Base-by-base conservation (phyloP, 176 grass and related monocot species). In the Hyparrhenia diplandra region DNA sequence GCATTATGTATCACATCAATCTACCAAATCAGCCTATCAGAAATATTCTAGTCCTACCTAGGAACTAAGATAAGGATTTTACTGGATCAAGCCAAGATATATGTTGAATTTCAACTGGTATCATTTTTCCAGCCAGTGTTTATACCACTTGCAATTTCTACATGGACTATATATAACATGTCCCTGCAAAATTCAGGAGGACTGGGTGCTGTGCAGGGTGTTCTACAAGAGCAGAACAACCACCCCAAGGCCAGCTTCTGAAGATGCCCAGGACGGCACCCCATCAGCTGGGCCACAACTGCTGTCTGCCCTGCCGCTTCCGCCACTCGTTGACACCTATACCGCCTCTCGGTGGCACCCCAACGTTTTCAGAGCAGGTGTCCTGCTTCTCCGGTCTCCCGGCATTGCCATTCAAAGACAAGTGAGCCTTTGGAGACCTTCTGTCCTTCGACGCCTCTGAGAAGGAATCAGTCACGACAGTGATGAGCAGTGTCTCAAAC, bases 201-300 rank as follows among this genome's bases (percentile, higher is more conserved):
- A 90, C 82, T 93, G 91, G 91, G 91, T 93, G 47, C 76, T 93
- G 13, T 93, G 91, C 78, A 87, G 91, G 77, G 91, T 93, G n/a
- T 87, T 90, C 41, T 90, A 87, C 87, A 93, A 90, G 80, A 90
- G 63, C 69, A 85, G 87, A 75, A 84, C 71, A 35, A 89, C 82
- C 27, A 76, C 41, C 8, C 77, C 71, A 76, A 57, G 71, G 34
- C 71, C 55, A 85, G 11, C 32, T n/a, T 70, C 77, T 55, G 71
- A 71, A 55, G 87, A 76, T 47, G 45, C 18, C 12, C 28, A 46
- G 4, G 70, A 65, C 5, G 11, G 52, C 52, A 42, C 63, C 58
- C 25, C 47, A 7, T 51, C 76, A 16, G 63, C 55, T 25, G 69
- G 40, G 13, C 49, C 23, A 18, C 37, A 62, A 23, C 12, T 80